Evolutionary conservation across 139 green algal species (phyloP).

Genomic region (Chlorella sp.): DNA sequence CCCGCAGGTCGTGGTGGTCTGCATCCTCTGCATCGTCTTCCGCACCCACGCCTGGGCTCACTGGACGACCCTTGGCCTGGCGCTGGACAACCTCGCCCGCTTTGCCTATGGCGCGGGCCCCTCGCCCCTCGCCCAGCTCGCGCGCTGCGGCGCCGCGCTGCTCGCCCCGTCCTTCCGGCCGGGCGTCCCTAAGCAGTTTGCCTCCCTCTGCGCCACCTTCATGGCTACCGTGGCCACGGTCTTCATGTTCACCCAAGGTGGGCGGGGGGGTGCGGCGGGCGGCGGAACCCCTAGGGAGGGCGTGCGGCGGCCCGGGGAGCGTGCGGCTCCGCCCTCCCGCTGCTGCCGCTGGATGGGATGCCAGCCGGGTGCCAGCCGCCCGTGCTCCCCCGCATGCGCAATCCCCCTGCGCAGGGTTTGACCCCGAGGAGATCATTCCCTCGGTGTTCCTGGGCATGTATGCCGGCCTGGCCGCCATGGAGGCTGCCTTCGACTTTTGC

Average conservation of each 20-base stretch:
- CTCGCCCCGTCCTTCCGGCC: neutral
- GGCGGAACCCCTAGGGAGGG: too few relatives aligned
- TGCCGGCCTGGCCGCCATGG: neutral
- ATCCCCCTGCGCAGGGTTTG: neutral
- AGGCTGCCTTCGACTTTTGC: constrained; percentile 28
- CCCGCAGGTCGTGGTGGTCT: neutral
- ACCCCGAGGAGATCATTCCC: constrained; percentile 7
- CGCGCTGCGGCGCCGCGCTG: neutral
- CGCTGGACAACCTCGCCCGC: constrained; percentile 12
- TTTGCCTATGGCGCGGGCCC: constrained; percentile 3
- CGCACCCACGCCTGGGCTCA: constrained; percentile 10
- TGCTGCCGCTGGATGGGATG: too few relatives aligned
- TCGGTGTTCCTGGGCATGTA: constrained; percentile 14
- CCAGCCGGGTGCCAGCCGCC: neutral
- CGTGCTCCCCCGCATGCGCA: neutral
- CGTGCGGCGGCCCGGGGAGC: too few relatives aligned
- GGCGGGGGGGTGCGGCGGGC: too few relatives aligned
- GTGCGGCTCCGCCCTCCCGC: too few relatives aligned
- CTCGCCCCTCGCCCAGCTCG: constrained; percentile 9
- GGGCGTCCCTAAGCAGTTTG: constrained; percentile 25
- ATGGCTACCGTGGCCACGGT: constrained; percentile 2
- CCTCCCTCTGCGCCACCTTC: constrained; percentile 9
- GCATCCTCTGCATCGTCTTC: constrained; percentile 18
- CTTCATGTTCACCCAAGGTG: constrained; percentile 28
- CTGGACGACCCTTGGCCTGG: constrained; percentile 1